Percentiles rank a stretch among this genome's conserved stretches.
Evolutionary conservation across 2,329 filamentous ascomycete species (phyloP).

Genomic region (Rugonectria rugulosa): DNA sequence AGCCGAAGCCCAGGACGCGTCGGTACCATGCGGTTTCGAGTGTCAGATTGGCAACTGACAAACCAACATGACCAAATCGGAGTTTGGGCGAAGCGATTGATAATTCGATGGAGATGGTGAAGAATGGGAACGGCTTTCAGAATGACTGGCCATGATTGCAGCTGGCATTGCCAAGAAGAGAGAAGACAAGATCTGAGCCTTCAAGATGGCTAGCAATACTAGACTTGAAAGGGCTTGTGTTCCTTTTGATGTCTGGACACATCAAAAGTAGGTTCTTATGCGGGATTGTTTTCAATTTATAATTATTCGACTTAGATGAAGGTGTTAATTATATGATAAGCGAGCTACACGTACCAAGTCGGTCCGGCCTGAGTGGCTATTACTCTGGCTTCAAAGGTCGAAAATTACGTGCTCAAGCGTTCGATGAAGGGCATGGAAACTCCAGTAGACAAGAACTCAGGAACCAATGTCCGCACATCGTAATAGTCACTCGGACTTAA

Average conservation of each 20-base stretch:
- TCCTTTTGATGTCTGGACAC: not conserved
- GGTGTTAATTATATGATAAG: too few relatives aligned
- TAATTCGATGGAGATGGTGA: not conserved
- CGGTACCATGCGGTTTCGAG: slow-evolving; percentile 2
- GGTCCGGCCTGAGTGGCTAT: too few relatives aligned
- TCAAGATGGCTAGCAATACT: not conserved
- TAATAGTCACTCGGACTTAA: not conserved
- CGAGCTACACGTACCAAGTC: not conserved
- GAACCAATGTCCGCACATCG: not conserved
- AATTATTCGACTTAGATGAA: too few relatives aligned
- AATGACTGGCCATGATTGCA: not conserved
- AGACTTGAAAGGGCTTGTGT: not conserved
- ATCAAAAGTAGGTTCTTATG: not conserved
- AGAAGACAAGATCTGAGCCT: not conserved
- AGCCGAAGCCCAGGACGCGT: slow-evolving; percentile 1
- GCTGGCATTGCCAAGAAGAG: not conserved
- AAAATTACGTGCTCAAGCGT: not conserved
- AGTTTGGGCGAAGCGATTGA: not conserved
- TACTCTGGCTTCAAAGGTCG: not conserved
- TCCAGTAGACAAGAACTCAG: too few relatives aligned
- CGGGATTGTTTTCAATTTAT: not conserved
- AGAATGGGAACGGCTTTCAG: not conserved
- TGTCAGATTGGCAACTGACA: not conserved
- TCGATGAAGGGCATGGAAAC: not conserved
- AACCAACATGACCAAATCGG: not conserved